phyloP scores from a whole-genome alignment of 1,139 yeast genomes.

The Nematodospora anomalae region DNA sequence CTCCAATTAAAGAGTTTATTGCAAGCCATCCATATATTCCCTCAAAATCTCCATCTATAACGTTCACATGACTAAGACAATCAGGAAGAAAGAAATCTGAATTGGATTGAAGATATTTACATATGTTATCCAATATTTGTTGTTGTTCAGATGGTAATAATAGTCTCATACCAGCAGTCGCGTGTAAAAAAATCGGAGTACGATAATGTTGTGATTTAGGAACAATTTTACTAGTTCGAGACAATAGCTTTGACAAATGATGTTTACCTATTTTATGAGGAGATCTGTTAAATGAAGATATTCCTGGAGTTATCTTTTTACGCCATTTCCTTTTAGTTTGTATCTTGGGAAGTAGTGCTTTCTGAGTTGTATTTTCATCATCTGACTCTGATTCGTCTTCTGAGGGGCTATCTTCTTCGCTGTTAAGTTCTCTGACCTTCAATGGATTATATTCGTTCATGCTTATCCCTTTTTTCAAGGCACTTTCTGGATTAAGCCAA shows the following conservation, averaged over 20 bases:
- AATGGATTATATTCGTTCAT: conserved; percentile 7
- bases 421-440: conserved; percentile 14
- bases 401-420: conserved; percentile 15
- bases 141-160: conserved; percentile 56
- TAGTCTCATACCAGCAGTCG: conserved; percentile 81
- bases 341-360: conserved; percentile 41
- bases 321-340: conserved; percentile 53
- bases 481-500: conserved; percentile 54
- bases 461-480: conserved; percentile 29
- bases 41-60: conserved; percentile 76
- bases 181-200: conserved; percentile 76
- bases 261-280: conserved; percentile 58
- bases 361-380: conserved; percentile 17
- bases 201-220: conserved; percentile 68
- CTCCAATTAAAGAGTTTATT: conserved; percentile 65
- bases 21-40: conserved; percentile 85
- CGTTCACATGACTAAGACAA: conserved; percentile 59
- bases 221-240: conserved; percentile 56
- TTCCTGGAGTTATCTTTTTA: conserved; percentile 66
- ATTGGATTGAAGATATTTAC: conserved; percentile 51
- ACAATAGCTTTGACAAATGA: conserved; percentile 57
- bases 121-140: conserved; percentile 51
- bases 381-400: conserved; percentile 19
- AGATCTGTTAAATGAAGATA: conserved; percentile 52
- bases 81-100: conserved; percentile 61